Base-by-base conservation (phyloP, 2,329 filamentous ascomycete genomes). In the Pezicula radicicola region DNA sequence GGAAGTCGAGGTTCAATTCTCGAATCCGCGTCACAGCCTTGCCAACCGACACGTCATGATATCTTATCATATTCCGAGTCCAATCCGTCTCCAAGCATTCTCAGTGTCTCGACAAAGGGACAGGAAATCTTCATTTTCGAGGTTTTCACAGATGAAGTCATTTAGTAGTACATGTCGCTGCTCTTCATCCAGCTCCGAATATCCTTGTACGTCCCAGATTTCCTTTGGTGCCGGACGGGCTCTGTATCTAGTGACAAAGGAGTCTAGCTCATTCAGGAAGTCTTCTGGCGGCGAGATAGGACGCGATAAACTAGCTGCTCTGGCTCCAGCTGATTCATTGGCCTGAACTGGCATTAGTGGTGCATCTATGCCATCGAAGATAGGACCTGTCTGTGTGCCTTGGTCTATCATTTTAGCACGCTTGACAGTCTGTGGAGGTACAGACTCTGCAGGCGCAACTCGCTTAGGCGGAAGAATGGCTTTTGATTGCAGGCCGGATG, bases 41-140 rank as follows among this genome's bases (percentile, higher is more conserved):
- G 25, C 6, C 25, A 5, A 25, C 25, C 4, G 13, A 37, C 16
- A 37, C 7, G 13, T 16, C 12, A 33, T 19, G n/a, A 33, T 16
- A 15, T 16, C 35, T 37, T 46, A 12, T 60, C 44, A 63, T 52
- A 69, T 59, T n/a, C 69, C 72, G n/a, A 78, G 61, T n/a, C 69
- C 71, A 48, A 76, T 68, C 36, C 72, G 68, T 52, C 69, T 68
- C 78, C 78, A 81, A 55, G 74, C 72, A 12, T 66, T 66, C 47
- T 74, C 72, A 43, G 77, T 69, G 61, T 81, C 77, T 53, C 76
- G 68, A 47, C 76, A 75, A n/a, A 82, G 63, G 16, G 69, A 72
- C 6, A 76, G 50, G 53, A 83, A 82, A 18, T 72, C 67, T 3
- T 74, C 67, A 54, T 77, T 72, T 27, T 76, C 69, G 3, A 82